Conservation (phyloP, 1,139 yeast genomes). For the Pichiaceae sp. region DNA sequence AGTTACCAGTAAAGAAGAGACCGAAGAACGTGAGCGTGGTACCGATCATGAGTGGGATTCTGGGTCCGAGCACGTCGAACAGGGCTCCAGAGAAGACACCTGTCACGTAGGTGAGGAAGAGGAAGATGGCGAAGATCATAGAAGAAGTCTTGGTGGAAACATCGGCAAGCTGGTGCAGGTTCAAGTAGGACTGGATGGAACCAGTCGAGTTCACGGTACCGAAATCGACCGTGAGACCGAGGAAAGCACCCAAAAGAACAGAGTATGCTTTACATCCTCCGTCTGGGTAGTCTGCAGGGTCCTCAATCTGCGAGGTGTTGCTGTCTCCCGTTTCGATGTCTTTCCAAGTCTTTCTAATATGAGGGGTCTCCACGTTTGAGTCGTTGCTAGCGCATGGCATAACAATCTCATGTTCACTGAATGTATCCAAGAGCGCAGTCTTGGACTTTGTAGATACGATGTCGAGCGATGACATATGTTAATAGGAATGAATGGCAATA, state of each 20-base stretch:
- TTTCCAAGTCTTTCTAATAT: neutral
- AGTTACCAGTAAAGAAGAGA: conserved; percentile 44
- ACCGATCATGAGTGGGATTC: conserved; percentile 36
- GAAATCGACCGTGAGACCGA: conserved; percentile 46
- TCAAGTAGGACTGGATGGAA: conserved; percentile 51
- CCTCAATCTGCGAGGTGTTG: conserved; percentile 8
- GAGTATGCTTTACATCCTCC: conserved; percentile 50
- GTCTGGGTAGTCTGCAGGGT: conserved; percentile 45
- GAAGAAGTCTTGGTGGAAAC: conserved; percentile 38
- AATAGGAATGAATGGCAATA: neutral
- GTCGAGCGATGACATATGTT: conserved; percentile 30
- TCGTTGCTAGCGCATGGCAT: neutral
- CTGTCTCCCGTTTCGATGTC: neutral
- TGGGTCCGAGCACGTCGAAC: conserved; percentile 48
- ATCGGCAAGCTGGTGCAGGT: conserved; percentile 40
- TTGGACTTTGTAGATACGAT: conserved; percentile 37
- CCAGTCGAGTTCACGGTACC: conserved; percentile 56
- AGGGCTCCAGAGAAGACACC: conserved; percentile 52
- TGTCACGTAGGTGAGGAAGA: conserved; percentile 45
- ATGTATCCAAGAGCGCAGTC: neutral
- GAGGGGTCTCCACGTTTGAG: neutral
- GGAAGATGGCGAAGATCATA: conserved; percentile 55
- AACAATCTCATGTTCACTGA: neutral
- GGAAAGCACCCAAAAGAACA: conserved; percentile 48
- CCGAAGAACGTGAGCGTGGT: conserved; percentile 39